Conservation (phyloP, 805 yeast species). For the Alloascoidea africana region DNA sequence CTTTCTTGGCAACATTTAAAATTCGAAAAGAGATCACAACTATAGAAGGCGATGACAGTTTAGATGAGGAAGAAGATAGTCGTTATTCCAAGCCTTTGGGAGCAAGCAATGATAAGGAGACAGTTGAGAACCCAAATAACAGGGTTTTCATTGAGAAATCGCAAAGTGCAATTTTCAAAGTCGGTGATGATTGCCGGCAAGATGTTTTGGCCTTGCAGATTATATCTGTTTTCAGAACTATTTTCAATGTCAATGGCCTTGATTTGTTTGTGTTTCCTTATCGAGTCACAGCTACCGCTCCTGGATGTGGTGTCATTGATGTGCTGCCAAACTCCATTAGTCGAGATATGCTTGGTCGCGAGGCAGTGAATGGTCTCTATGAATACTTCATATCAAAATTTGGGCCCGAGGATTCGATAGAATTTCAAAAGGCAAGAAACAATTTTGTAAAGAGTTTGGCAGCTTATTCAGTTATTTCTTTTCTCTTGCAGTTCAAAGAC, state of each 20-base stretch:
- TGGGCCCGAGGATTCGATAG: slow-evolving; percentile 87
- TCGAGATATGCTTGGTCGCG: slow-evolving; percentile 97
- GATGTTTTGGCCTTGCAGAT: slow-evolving; percentile 89
- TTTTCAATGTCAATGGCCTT: slow-evolving; percentile 78
- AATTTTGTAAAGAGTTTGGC: slow-evolving; percentile 91
- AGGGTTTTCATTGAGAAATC: slow-evolving; percentile 40
- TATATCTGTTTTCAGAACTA: slow-evolving; percentile 79
- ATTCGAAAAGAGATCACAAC: slow-evolving; percentile 39
- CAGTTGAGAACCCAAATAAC: slow-evolving; percentile 5
- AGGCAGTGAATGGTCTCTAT: slow-evolving; percentile 92
- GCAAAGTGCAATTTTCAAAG: slow-evolving; percentile 96
- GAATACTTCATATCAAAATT: slow-evolving; percentile 85
- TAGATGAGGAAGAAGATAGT: slow-evolving; percentile 14
- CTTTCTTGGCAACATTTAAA: slow-evolving; percentile 91
- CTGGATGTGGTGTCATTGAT: slow-evolving; percentile 98
- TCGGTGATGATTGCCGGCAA: slow-evolving; percentile 98
- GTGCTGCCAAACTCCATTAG: slow-evolving; percentile 91
- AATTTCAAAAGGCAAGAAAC: slow-evolving; percentile 81
- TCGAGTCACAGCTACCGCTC: slow-evolving; percentile 95
- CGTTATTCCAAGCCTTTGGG: background rate
- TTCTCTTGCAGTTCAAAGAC: slow-evolving; percentile 83
- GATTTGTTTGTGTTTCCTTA: slow-evolving; percentile 88
- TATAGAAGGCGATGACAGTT: slow-evolving; percentile 12
- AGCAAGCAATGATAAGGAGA: slow-evolving; percentile 6
- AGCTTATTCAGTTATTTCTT: slow-evolving; percentile 82